These are phyloP conservation scores for Trichoderma parareesei DNA, from an alignment of 495 filamentous ascomycete species.

Conservation along the genomic window DNA sequence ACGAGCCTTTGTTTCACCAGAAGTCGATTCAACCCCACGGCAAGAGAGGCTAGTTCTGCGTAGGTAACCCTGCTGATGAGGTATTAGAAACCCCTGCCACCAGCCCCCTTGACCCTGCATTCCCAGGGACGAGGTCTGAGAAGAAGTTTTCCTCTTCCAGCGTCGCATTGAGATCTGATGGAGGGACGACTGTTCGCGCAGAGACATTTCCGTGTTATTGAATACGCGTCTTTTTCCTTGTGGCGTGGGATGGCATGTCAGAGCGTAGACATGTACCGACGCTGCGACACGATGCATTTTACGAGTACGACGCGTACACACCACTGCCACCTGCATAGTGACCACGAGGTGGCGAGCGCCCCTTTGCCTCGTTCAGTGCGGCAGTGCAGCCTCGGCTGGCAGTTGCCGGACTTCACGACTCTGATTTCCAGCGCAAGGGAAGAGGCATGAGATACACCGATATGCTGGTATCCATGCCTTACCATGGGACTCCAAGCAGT, in stretches of 20 bases:
- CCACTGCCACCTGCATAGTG: not conserved
- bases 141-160: not conserved
- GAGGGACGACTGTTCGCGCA: not conserved
- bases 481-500: too few relatives aligned
- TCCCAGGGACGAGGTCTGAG: not conserved
- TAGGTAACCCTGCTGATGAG: not conserved
- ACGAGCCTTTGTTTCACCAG: slow-evolving; percentile 8
- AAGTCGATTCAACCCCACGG: slow-evolving; percentile 3
- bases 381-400: not conserved
- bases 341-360: not conserved
- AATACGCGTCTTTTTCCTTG: not conserved
- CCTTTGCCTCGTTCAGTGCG: not conserved
- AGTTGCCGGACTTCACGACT: too few relatives aligned
- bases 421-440: too few relatives aligned
- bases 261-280: not conserved
- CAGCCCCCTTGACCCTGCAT: not conserved
- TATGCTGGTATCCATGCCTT: too few relatives aligned
- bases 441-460: too few relatives aligned
- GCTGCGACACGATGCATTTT: not conserved
- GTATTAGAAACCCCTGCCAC: not conserved
- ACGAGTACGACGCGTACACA: too few relatives aligned
- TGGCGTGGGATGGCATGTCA: not conserved
- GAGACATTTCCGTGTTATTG: not conserved
- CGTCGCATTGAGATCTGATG: slow-evolving; percentile 1
- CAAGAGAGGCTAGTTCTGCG: not conserved